These are phyloP conservation scores for Dacryopinax primogenitus DNA, from an alignment of 768 basidiomycete genomes.

Conservation along the genomic window DNA sequence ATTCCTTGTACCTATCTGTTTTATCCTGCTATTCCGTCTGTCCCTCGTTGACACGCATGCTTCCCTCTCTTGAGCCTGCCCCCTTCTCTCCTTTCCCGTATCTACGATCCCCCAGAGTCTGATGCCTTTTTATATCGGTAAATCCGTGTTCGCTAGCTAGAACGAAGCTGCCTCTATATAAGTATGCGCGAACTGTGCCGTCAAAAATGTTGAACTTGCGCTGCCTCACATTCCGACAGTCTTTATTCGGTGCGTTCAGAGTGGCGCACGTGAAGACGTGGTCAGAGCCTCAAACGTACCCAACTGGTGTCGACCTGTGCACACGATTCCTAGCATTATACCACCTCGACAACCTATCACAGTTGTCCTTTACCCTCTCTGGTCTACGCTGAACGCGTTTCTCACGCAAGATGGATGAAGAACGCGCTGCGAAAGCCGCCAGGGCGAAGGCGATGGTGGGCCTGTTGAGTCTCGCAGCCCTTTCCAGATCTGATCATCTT, in stretches of 20 bases:
- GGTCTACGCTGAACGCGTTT: background rate
- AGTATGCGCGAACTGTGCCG: background rate
- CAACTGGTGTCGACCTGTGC: background rate
- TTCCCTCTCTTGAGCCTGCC: background rate
- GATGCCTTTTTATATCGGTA: background rate
- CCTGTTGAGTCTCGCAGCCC: slow-evolving; percentile 10
- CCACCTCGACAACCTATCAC: background rate
- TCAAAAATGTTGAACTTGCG: background rate
- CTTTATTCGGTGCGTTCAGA: background rate
- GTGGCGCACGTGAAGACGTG: slow-evolving; percentile 9
- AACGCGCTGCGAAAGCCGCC: slow-evolving; percentile 69
- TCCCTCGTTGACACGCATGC: background rate
- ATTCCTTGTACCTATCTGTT: slow-evolving; percentile 7
- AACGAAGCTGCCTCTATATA: slow-evolving; percentile 9
- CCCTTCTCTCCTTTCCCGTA: background rate
- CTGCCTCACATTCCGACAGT: background rate
- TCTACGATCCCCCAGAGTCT: background rate
- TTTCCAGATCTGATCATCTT: background rate
- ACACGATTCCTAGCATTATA: background rate
- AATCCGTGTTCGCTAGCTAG: slow-evolving; percentile 8
- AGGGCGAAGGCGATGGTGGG: slow-evolving; percentile 71
- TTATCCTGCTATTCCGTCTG: background rate
- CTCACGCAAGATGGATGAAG: slow-evolving; percentile 30
- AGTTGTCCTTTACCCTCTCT: background rate
- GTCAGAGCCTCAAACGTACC: background rate